These are phyloP conservation scores for Candida cerambycidarum DNA, from an alignment of 805 yeast genomes.

Conservation along the genomic window DNA sequence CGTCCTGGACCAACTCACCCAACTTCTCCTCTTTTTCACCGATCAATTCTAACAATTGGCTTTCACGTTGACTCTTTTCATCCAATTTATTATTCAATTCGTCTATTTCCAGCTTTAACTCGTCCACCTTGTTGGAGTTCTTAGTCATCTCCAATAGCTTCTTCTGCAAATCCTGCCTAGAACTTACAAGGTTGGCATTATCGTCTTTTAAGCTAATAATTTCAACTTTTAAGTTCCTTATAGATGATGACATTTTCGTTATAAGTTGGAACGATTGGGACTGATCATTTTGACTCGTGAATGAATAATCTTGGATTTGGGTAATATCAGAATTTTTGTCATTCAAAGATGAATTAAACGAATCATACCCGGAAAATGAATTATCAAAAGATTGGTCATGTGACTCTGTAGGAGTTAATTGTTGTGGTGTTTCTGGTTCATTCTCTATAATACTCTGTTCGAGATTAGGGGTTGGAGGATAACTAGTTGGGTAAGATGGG, in stretches of 20 bases:
- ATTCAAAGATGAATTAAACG: slow-evolving; percentile 8
- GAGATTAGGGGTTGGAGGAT: not conserved
- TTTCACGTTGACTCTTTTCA: slow-evolving; percentile 26
- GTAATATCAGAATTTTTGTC: slow-evolving; percentile 5
- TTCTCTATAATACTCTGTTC: too few relatives aligned
- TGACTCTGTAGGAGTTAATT: too few relatives aligned
- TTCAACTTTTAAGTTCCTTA: slow-evolving; percentile 81
- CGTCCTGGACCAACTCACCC: slow-evolving; percentile 84
- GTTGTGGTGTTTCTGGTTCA: not conserved
- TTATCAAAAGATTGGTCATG: not conserved
- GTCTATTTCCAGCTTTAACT: slow-evolving; percentile 31
- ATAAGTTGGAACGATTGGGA: slow-evolving; percentile 54
- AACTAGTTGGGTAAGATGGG: not conserved
- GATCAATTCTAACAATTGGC: slow-evolving; percentile 63
- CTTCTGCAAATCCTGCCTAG: slow-evolving; percentile 65
- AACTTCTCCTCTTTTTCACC: slow-evolving; percentile 89
- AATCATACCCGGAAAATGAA: slow-evolving; percentile 5
- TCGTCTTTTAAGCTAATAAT: slow-evolving; percentile 64
- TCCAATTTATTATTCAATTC: slow-evolving; percentile 14
- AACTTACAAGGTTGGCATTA: slow-evolving; percentile 48
- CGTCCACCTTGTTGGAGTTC: slow-evolving; percentile 28
- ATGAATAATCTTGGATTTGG: slow-evolving; percentile 4
- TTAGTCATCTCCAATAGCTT: slow-evolving; percentile 54
- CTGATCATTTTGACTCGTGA: not conserved
- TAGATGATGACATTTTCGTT: slow-evolving; percentile 71